Evolutionary conservation across 2,329 filamentous ascomycete genomes (phyloP), one percentile per base, ranked within the genome.

Genomic region (Neofusicoccum ribis): DNA sequence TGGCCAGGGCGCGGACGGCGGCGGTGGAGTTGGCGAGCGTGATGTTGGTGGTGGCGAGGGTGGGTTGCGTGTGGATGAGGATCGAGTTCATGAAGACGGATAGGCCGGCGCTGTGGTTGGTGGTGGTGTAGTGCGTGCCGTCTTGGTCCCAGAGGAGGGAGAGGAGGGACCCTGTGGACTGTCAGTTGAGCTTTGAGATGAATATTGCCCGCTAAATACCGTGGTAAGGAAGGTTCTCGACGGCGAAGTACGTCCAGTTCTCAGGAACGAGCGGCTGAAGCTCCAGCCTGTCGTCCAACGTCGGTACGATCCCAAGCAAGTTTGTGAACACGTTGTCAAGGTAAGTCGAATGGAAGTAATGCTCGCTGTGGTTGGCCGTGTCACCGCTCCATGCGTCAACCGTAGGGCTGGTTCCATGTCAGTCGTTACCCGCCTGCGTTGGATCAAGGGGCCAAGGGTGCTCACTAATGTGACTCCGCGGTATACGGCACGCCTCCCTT

Each of bases 301-400:
- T 76, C 3, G 78, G 77, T 14, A 79, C 67, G 7, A 82, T 74
- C 3, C 80, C 80, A 14, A 82, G 66, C 1, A 82, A 70, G 2
- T 80, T 78, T 7, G 80, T 78, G 52, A 82, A 77, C 5, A 82
- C 73, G 65, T 82, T 79, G 70, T 82, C 79, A 27, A 80, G 74
- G 66, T 80, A 79, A 0, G 79, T 81, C 0, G 79, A 82, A 67
- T 82, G 80, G 63, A 78, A 73, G 68, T 82, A 82, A 68, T 82
- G 73, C 68, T 81, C 79, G 1, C 72, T 76, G 60, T 80, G 52
- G 36, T 80, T 79, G n/a, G 67, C 67, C 11, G 69, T 66, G 65
- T 80, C 77, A 15, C 73, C 72, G 63, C 69, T 75, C 76, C 80
- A 81, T 14, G 66, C 59, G 58, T 80, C 70, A 0, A 73, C 65